Evolutionary conservation across 2,329 filamentous ascomycete species (phyloP), one percentile per base, ranked within the genome.

Genomic region (Gnomoniopsis smithogilvyi): DNA sequence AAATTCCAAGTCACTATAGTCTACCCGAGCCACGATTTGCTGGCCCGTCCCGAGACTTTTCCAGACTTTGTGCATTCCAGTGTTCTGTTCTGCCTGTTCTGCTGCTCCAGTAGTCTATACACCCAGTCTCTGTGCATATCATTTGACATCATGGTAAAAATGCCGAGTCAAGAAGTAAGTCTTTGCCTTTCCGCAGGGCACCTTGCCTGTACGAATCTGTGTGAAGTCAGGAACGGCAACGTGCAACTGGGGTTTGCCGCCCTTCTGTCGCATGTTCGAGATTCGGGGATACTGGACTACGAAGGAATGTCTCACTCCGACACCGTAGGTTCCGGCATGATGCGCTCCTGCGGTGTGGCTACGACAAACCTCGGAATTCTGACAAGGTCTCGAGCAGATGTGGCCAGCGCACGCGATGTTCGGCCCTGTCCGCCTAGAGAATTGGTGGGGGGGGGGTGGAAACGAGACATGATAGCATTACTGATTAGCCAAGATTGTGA

Each of bases 151-250:
- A 8, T 30, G 8, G 8, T 30, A 30, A 30, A 8, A 4, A 30
- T 4, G 26, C 26, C 26, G 8, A 4, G 26, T 8, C 26, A 30
- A 30, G n/a, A n/a, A n/a, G n/a, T n/a, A n/a, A 30, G 4, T 8
- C 26, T 30, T 30, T 30, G 26, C 26, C 8, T 8, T 4, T 8
- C 26, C 26, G 26, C 26, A 30, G 4, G 4, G 26, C 26, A 30
- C 26, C 26, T 30, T 30, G 8, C 26, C 34, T 41, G 7, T 4
- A n/a, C 36, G 19, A n/a, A 10, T 53, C 33, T 14, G 46, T 54
- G 54, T 30, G 36, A 54, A 52, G 54, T 50, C 49, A 60, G 24
- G 15, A 49, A 33, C 58, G 54, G 58, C 46, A 58, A 46, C 58
- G 36, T 54, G 58, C 58, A 60, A 49, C 34, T 11, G 15, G n/a